A percentile compares a stretch with the other conserved stretches of the same genome.
Evolutionary conservation across 768 basidiomycete species (phyloP).

Genomic region (Serendipita sp.): DNA sequence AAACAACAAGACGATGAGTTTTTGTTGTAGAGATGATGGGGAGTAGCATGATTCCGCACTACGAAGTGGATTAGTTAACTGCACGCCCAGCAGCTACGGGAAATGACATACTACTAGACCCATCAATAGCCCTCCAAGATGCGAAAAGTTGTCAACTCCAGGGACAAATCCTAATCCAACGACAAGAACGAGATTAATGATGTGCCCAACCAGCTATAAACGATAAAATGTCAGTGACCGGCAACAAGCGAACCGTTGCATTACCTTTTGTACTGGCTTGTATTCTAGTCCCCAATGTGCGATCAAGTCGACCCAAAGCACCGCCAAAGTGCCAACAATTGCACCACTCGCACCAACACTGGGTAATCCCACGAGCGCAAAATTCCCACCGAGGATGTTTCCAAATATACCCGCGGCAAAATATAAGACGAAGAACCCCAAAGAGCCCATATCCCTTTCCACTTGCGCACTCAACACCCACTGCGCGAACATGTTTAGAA

Average conservation of each 20-base stretch:
- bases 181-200: conserved; percentile 74
- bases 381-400: conserved; percentile 42
- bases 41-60: conserved; percentile 75
- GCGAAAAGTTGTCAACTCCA: conserved; percentile 74
- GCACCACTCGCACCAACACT: conserved; percentile 89
- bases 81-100: too few relatives aligned
- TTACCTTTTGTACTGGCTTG: conserved; percentile 62
- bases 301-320: conserved; percentile 76
- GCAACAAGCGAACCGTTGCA: conserved; percentile 7
- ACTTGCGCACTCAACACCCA: conserved; percentile 67
- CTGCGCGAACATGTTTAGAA: conserved; percentile 84
- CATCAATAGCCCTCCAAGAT: neutral
- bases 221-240: neutral
- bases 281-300: conserved; percentile 87
- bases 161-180: conserved; percentile 29
- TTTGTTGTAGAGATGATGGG: conserved; percentile 75
- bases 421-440: conserved; percentile 72
- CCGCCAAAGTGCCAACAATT: conserved; percentile 74
- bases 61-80: conserved; percentile 28
- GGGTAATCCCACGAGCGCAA: conserved; percentile 73
- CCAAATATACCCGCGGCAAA: conserved; percentile 88
- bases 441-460: conserved; percentile 82
- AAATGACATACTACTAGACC: neutral
- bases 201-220: conserved; percentile 60
- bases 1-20: conserved; percentile 55